Percentiles rank a stretch among this genome's conserved stretches.
These are phyloP conservation scores for Cryptosporidium muris DNA, from an alignment of 169 alveolate genomes.

Conservation along the genomic window DNA sequence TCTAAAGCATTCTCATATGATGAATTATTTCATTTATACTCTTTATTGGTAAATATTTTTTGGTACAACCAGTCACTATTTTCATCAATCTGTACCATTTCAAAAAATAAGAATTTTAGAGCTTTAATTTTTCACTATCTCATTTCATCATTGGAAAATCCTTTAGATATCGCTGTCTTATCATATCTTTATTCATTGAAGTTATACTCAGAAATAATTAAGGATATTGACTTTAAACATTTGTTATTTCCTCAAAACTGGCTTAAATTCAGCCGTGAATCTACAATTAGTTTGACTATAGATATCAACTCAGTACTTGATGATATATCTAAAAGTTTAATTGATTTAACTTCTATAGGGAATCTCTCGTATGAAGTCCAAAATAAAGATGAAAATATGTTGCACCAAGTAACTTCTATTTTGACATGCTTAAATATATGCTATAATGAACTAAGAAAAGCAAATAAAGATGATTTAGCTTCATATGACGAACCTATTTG, in stretches of 20 bases:
- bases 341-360: too few relatives aligned
- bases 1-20: not conserved
- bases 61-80: not conserved
- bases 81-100: not conserved
- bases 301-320: not conserved
- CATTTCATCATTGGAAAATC: conserved; percentile 1
- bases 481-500: conserved; percentile 16
- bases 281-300: not conserved
- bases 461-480: not conserved
- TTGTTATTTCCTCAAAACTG: conserved; percentile 12
- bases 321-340: not conserved
- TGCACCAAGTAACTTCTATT: conserved; percentile 1
- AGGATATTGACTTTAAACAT: not conserved
- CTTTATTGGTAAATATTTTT: conserved; percentile 20
- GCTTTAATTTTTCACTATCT: conserved; percentile 1
- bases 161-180: conserved; percentile 27
- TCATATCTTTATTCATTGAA: conserved; percentile 19
- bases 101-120: not conserved
- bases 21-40: conserved; percentile 14
- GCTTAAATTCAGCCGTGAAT: not conserved
- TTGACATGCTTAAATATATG: conserved; percentile 14
- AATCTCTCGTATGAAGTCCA: not conserved
- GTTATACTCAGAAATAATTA: conserved; percentile 9
- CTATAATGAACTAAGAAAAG: too few relatives aligned
- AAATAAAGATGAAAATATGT: not conserved